phyloP scores from a whole-genome alignment of 257 asterid species.

The Paulownia fortunei region DNA sequence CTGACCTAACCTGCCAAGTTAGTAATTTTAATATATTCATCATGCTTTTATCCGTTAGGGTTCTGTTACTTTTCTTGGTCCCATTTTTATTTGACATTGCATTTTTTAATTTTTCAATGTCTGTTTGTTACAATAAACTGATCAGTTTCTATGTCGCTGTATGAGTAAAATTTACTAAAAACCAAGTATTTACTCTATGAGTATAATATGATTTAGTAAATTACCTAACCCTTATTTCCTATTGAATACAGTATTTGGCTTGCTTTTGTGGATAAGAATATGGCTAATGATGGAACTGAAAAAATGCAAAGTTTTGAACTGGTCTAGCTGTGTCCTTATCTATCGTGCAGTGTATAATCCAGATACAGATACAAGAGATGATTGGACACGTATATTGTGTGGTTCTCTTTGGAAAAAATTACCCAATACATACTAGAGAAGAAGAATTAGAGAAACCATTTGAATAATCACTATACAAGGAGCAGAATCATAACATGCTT shows the following conservation, averaged over 20 bases:
- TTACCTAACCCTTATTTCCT: neutral
- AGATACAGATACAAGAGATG: neutral
- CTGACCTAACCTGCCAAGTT: neutral
- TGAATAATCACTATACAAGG: neutral
- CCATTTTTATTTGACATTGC: neutral
- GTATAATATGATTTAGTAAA: neutral
- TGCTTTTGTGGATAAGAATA: neutral
- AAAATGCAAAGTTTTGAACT: neutral
- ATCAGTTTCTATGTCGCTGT: neutral
- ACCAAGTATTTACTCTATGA: neutral
- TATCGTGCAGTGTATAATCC: neutral
- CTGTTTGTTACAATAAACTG: neutral
- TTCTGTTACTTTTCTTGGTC: neutral
- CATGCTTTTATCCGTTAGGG: neutral
- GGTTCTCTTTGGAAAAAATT: neutral
- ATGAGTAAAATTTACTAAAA: neutral
- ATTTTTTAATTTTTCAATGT: neutral
- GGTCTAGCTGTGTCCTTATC: neutral
- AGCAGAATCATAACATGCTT: neutral
- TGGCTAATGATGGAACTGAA: neutral
- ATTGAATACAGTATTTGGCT: neutral
- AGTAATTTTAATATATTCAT: neutral
- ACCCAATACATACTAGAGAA: neutral
- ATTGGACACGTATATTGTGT: neutral
- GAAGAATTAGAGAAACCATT: neutral